Conservation (phyloP, 129 eudicot species). For the Helianthus annuus region HanXRQr2.0-SUNRISE NC_035442.2:10868885-10869384, state of each 20-base stretch:
- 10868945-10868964: slow-evolving; percentile 51
- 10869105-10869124: slow-evolving; percentile 51
- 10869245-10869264: slow-evolving; percentile 58
- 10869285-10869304: slow-evolving; percentile 48
- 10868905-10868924: slow-evolving; percentile 43
- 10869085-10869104: slow-evolving; percentile 63
- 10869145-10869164: slow-evolving; percentile 42
- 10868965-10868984: slow-evolving; percentile 46
- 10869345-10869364: slow-evolving; percentile 29
- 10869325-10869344: slow-evolving; percentile 38
- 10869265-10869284: slow-evolving; percentile 48
- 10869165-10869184: slow-evolving; percentile 42
- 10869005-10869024: slow-evolving; percentile 50
- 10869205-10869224: slow-evolving; percentile 30
- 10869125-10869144: slow-evolving; percentile 54
- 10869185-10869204: slow-evolving; percentile 31
- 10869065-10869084: slow-evolving; percentile 36
- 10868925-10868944: slow-evolving; percentile 53
- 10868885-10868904: slow-evolving; percentile 47
- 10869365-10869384: slow-evolving; percentile 23
- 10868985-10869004: slow-evolving; percentile 65
- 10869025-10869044: slow-evolving; percentile 44
- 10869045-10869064: slow-evolving; percentile 52
- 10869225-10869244: slow-evolving; percentile 47
- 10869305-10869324: slow-evolving; percentile 51